Conservation (phyloP, 2,329 filamentous ascomycete genomes). For the Penicillium sp. region DNA sequence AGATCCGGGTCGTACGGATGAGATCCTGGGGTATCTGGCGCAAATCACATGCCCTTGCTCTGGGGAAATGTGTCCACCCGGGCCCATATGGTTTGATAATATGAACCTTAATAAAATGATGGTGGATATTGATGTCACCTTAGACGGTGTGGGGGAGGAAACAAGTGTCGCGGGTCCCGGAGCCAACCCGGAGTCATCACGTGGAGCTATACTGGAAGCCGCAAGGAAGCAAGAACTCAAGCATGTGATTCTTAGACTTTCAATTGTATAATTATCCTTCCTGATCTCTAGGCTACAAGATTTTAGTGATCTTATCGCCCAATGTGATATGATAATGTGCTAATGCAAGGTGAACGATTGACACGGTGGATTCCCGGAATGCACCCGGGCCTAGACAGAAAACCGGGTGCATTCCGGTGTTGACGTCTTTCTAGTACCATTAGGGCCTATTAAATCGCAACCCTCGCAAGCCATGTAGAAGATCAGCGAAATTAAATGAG, state of each 20-base stretch:
- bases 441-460: not conserved
- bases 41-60: not conserved
- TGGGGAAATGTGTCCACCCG: not conserved
- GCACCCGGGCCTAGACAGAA: constrained; percentile 8
- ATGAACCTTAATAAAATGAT: not conserved
- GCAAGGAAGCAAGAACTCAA: not conserved
- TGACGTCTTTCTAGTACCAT: constrained; percentile 8
- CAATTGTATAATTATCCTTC: too few relatives aligned
- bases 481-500: not conserved
- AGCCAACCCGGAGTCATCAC: constrained; percentile 9
- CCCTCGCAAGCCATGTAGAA: constrained; percentile 1
- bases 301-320: not conserved
- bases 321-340: too few relatives aligned
- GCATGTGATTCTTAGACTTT: not conserved
- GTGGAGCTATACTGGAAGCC: not conserved
- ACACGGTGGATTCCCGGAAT: constrained; percentile 7
- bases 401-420: constrained; percentile 18
- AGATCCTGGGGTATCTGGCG: not conserved
- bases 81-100: not conserved
- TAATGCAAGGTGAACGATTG: too few relatives aligned
- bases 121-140: not conserved
- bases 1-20: not conserved
- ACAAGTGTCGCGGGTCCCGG: constrained; percentile 1
- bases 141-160: not conserved
- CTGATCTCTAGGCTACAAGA: too few relatives aligned